Base-by-base conservation (phyloP, 1,139 yeast genomes). In the Taphrina sp. region DNA sequence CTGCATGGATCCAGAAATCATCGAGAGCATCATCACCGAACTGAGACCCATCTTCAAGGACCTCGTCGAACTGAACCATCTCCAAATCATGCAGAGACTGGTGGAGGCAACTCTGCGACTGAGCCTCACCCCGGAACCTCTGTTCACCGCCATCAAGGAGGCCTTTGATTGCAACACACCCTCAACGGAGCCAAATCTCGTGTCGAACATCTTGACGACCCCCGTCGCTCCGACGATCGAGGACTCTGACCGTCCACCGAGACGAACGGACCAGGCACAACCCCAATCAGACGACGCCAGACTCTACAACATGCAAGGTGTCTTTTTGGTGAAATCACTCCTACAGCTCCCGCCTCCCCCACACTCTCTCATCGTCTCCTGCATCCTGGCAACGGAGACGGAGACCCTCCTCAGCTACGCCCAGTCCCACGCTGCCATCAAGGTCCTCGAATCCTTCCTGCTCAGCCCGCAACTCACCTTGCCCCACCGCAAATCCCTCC, bases 1-100 rank as follows among this genome's bases (percentile, higher is more conserved):
- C 81, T 81, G 64, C 72, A 85, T 63, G 82, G 80, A 64, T 76
- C 75, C 38, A 83, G 79, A 59, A 78, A 78, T 58, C 79, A 80
- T 16, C 14, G 79, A 79, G 64, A 76, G 75, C 61, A 82, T 88
- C 45, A 72, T 89, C 61, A 89, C 85, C 64, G 77, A 75, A 57
- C 72, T 88, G 39, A 76, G 86, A 34, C 95, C 94, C 0, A 81
- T 81, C 58, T 71, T 87, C 63, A 75, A 82, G 20, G 74, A 76
- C 31, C 71, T 86, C 43, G 74, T 85, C 59, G 80, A 82, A 36
- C 80, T 83, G 43, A 45, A 49, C 43, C 85, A 85, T 64, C 73
- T 85, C 64, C 88, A 85, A 60, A 76, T 87, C 61, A 88, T 87
- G 16, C 78, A 79, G 55, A 74, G 81, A 22, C 74, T 86, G 22